These are phyloP conservation scores for Rhizopogon vulgaris DNA, from an alignment of 768 basidiomycete genomes.

Conservation along the genomic window DNA sequence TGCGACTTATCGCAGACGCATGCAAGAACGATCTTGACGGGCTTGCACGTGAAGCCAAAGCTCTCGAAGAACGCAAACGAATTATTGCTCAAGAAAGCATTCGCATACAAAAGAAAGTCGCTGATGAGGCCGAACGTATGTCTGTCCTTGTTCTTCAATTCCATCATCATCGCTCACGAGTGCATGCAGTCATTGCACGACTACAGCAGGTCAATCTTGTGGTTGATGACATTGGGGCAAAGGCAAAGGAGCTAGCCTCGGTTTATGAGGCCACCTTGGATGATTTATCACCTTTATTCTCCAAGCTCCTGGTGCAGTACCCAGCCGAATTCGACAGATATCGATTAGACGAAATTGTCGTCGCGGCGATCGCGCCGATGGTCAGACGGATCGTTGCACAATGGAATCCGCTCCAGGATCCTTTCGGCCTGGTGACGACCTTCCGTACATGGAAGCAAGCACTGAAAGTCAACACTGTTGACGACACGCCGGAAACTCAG, in stretches of 20 bases:
- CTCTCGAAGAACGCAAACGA: constrained; percentile 72
- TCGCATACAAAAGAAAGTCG: constrained; percentile 60
- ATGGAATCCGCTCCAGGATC: constrained; percentile 86
- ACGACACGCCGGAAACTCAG: constrained; percentile 37
- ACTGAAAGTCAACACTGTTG: constrained; percentile 49
- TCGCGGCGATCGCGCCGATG: constrained; percentile 83
- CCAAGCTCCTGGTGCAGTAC: constrained; percentile 65
- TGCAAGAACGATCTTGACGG: constrained; percentile 84
- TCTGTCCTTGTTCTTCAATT: constrained; percentile 5
- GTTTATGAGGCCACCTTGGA: constrained; percentile 69
- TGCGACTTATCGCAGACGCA: constrained; percentile 78
- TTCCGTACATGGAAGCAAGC: constrained; percentile 69
- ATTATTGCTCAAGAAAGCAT: constrained; percentile 67
- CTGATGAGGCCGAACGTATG: constrained; percentile 74
- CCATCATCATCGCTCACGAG: constrained; percentile 4
- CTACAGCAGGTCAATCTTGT: constrained; percentile 74
- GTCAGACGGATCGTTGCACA: constrained; percentile 63
- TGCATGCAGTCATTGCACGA: constrained; percentile 60
- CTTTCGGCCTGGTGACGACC: constrained; percentile 53
- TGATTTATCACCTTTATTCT: constrained; percentile 65
- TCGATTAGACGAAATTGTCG: constrained; percentile 84
- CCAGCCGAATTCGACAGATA: constrained; percentile 71
- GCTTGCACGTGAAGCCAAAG: constrained; percentile 84
- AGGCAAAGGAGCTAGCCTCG: constrained; percentile 58
- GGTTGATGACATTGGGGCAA: constrained; percentile 60